Base-by-base conservation (phyloP, 2,329 filamentous ascomycete genomes). In the Xylaria sp. region DNA sequence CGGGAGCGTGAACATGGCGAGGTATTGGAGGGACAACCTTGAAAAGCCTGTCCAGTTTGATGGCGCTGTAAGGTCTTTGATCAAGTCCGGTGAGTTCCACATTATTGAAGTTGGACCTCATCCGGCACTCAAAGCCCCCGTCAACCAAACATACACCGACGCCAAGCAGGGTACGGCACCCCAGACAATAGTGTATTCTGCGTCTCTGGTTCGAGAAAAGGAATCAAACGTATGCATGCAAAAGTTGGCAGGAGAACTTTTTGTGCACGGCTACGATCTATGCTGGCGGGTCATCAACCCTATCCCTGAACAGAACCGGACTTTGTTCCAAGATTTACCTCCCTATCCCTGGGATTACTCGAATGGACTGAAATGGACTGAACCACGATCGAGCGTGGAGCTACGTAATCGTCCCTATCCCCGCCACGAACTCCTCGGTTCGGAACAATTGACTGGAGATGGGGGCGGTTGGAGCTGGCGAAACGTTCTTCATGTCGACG, bases 351-450 rank as follows among this genome's bases (percentile, higher is more conserved):
- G 63, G 54, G 60, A 61, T 0, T 36, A 66, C 31, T 33, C 66
- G 0, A 12, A 10, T 3, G 59, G 66, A 1, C 48, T 66, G 7
- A 79, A 80, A 63, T 68, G 62, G 62, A 31, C 8, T 9, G 66
- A 68, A 69, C 76, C 75, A 0, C 77, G 78, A 1, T 65, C 77
- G 2, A 77, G 75, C 5, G 69, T 72, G 2, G 74, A 77, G 6
- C 76, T 78, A 65, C 62, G 66, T 1, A 56, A 65, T 55, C 71
- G 78, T 0, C 66, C 72, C 23, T 75, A 78, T 36, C 74, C 78
- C 0, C 76, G 80, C 0, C 80, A 83, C 36, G 82, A 83, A 57
- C 74, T 86, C 0, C 69, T 85, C 0, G 83, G 83, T 0, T 70
- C 74, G 8, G 1, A 4, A 8, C 33, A 33, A 9, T 61, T 58